Evolutionary conservation across 768 basidiomycete species (phyloP), one percentile per base, ranked within the genome.

Genomic region (Mrakia hoshinonis): DNA sequence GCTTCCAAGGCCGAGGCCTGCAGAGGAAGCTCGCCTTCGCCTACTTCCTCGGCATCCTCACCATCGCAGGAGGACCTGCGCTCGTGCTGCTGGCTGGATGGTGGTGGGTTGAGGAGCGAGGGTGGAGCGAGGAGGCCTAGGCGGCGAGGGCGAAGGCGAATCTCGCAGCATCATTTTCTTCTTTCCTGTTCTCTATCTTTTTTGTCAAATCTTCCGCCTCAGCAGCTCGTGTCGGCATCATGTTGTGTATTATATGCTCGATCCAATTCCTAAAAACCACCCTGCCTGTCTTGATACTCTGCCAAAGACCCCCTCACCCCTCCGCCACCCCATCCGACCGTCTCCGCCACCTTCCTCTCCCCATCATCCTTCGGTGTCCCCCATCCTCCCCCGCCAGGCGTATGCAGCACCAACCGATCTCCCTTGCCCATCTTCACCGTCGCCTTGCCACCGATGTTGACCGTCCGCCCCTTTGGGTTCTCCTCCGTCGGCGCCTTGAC

Each of bases 311-410:
- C 63, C 26, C 63, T 47, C 63, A 39, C 43, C 43, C 43, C 7
- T 43, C 15, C 43, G 15, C 43, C 31, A 20, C 48, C 43, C 43
- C 43, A 65, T 1, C 43, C 63, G 3, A 51, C 46, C 10, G 63
- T 65, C 39, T 1, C 43, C 46, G 43, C 29, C 4, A 15, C 61
- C 48, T 52, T 22, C 0, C 12, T 71, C 58, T 61, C 24, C 68
- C 71, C 68, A 52, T 75, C 70, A 15, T 67, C 75, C 0, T 78
- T 76, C 9, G 74, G 70, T 9, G 62, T 43, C 0, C 92, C 92
- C 89, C 89, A 95, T 3, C 87, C 93, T 9, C 93, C 93, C 11
- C 88, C 93, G 0, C 93, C 93, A 0, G 93, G 93, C 0, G 93
- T 94, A 81, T 92, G 87, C 62, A 95, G 86, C 70, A 88, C 75